Conservation (phyloP, 768 basidiomycete species). For the Russula emetica region DNA sequence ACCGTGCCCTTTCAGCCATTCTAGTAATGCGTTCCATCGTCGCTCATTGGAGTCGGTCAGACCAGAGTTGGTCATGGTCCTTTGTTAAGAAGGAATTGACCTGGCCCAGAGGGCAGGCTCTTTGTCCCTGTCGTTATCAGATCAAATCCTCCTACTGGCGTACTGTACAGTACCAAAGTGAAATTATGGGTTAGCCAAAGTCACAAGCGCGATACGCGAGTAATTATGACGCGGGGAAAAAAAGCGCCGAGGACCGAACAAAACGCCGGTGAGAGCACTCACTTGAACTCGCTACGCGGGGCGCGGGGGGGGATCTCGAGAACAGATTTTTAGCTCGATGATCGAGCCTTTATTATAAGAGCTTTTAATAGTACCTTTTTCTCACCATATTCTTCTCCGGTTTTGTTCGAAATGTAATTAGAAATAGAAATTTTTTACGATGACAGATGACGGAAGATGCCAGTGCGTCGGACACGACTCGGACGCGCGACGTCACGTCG, state of each 20-base stretch:
- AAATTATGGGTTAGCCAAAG: background rate
- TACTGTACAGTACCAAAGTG: background rate
- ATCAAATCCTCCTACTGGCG: background rate
- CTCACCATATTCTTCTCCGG: background rate
- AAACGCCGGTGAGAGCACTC: background rate
- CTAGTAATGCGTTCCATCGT: conserved; percentile 24
- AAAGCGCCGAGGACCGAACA: background rate
- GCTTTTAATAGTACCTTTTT: background rate
- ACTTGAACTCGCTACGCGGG: background rate
- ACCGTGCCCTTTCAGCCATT: conserved; percentile 23
- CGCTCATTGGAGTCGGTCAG: conserved; percentile 5
- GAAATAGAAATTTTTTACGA: no score
- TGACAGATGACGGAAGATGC: no score
- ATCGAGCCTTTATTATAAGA: background rate
- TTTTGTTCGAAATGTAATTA: background rate
- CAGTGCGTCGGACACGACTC: background rate
- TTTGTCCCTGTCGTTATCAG: background rate
- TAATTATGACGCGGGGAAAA: background rate
- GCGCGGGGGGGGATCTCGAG: background rate
- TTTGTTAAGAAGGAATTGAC: background rate
- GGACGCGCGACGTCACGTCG: background rate
- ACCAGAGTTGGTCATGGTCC: background rate
- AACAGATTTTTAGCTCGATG: background rate
- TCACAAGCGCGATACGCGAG: background rate
- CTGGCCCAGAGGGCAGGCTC: background rate